Conservation (phyloP, 1,284 basidiomycete genomes). For the Heterobasidion occidentale region DNA sequence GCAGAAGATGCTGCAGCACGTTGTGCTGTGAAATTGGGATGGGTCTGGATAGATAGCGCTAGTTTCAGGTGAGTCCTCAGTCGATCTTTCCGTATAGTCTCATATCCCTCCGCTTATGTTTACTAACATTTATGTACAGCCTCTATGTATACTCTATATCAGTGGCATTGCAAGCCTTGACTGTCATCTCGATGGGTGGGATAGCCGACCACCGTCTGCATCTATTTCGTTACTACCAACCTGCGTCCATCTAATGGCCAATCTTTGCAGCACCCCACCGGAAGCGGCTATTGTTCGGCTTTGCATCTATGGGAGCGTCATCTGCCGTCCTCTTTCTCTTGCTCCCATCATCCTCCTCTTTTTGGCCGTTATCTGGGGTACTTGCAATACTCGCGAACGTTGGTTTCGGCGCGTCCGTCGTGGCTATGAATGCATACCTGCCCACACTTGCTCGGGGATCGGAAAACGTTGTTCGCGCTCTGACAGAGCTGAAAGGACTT, state of each 20-base stretch:
- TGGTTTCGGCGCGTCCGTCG: conserved; percentile 75
- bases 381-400: conserved; percentile 74
- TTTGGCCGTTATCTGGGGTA: conserved; percentile 59
- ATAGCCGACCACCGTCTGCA: conserved; percentile 80
- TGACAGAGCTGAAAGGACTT: conserved; percentile 5
- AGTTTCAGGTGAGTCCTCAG: conserved; percentile 66
- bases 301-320: conserved; percentile 64
- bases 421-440: conserved; percentile 87
- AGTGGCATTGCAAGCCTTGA: conserved; percentile 80
- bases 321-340: conserved; percentile 65
- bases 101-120: no score
- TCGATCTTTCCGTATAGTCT: no score
- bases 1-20: conserved; percentile 28
- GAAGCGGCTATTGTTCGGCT: conserved; percentile 68
- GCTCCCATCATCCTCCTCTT: conserved; percentile 56
- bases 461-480: conserved; percentile 45
- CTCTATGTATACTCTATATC: conserved; percentile 82
- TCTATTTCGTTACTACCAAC: background rate
- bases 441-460: conserved; percentile 66
- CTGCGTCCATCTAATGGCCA: background rate
- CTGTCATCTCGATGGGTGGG: conserved; percentile 85
- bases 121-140: conserved; percentile 28
- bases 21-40: conserved; percentile 70
- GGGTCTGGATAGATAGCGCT: conserved; percentile 79
- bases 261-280: conserved; percentile 65